Evolutionary conservation across 2,329 filamentous ascomycete genomes (phyloP), one percentile per base, ranked within the genome.

Genomic region (Graphilbum sp.): DNA sequence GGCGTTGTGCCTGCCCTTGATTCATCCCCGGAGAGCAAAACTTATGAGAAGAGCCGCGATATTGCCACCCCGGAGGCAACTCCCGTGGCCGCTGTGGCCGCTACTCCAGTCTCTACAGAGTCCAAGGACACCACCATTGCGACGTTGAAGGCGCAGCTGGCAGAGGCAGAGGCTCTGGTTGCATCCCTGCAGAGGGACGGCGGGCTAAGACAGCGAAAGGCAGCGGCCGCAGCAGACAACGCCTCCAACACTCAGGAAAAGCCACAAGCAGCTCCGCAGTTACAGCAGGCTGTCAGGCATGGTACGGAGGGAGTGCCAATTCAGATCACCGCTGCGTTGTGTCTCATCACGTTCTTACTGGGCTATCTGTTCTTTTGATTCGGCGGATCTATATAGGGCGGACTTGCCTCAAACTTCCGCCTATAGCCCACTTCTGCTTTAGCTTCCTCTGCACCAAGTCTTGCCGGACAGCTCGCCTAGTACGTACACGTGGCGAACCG

Each of bases 341-440:
- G 87, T 55, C 65, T 98, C 50, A 51, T 93, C 46, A 87, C 84
- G 65, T 98, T 98, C 64, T 61, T 98, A 53, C 71, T 96, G 49
- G 90, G 86, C 39, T 98, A 95, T 62, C 74, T 96, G 59, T 86
- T 98, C 66, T 98, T 98, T 61, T 98, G 76, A 67, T 5, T 12
- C 4, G 15, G 27, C 21, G 2, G 4, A 8, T 3, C 7, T 34
- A 20, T 12, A 15, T n/a, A n/a, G n/a, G n/a, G n/a, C n/a, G n/a
- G n/a, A n/a, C n/a, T n/a, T n/a, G n/a, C n/a, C n/a, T n/a, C n/a
- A n/a, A n/a, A n/a, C n/a, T n/a, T n/a, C n/a, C n/a, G n/a, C n/a
- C n/a, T n/a, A n/a, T n/a, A n/a, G n/a, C n/a, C n/a, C n/a, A n/a
- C n/a, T n/a, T n/a, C n/a, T n/a, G n/a, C n/a, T n/a, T n/a, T n/a